A percentile compares a stretch with the other conserved stretches of the same genome.
Conservation (phyloP, 129 eudicot species). For the Saposhnikovia divaricata region DNA sequence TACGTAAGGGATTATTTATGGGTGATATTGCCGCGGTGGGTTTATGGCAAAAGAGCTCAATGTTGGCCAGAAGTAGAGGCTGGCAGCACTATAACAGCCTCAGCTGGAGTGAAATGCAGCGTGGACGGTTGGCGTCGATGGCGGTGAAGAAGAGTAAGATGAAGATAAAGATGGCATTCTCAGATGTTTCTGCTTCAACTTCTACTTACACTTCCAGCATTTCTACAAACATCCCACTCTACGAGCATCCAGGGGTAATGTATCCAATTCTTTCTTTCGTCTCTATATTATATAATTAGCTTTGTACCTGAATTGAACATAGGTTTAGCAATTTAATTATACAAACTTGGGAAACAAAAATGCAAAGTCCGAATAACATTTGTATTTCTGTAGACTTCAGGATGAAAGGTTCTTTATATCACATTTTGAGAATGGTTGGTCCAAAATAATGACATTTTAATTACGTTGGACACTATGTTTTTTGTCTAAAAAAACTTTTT, state of each 20-base stretch:
- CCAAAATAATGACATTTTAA: no score
- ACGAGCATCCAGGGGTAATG: conserved; percentile 59
- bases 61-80: neutral
- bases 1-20: neutral
- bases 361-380: no score
- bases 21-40: neutral
- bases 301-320: neutral
- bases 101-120: no score
- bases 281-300: neutral
- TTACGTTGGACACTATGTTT: no score
- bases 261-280: neutral
- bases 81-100: neutral
- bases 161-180: conserved; percentile 7
- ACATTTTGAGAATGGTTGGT: no score
- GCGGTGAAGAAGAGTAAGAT: neutral
- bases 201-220: conserved; percentile 59
- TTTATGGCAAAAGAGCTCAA: neutral
- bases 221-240: conserved; percentile 63
- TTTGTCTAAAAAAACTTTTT: no score
- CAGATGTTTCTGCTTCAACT: conserved; percentile 32
- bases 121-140: neutral
- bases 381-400: no score
- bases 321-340: no score
- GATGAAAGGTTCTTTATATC: no score
- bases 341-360: no score